Conservation (phyloP, 768 basidiomycete species). For the Boletellus sp. region DNA sequence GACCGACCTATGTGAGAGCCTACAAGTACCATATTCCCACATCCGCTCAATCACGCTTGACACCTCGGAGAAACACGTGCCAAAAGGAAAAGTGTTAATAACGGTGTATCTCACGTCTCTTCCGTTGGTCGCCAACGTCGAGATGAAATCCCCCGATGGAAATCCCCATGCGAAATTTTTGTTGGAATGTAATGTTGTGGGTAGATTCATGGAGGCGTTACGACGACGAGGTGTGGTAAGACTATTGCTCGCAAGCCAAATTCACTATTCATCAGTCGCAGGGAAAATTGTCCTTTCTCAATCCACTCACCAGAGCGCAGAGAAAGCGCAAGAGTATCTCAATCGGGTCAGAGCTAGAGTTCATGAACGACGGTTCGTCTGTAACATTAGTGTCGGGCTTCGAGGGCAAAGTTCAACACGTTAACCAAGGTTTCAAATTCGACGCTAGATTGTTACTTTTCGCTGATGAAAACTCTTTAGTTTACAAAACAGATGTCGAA, state of each 20-base stretch:
- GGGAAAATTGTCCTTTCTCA: slow-evolving; percentile 32
- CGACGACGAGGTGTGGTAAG: slow-evolving; percentile 47
- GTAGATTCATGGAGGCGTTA: slow-evolving; percentile 41
- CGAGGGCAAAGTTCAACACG: slow-evolving; percentile 32
- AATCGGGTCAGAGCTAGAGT: slow-evolving; percentile 25
- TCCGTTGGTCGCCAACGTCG: slow-evolving; percentile 37
- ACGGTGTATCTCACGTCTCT: slow-evolving; percentile 32
- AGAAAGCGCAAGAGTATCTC: slow-evolving; percentile 23
- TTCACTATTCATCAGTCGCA: slow-evolving; percentile 8
- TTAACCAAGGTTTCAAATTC: slow-evolving; percentile 23
- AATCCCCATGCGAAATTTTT: slow-evolving; percentile 36
- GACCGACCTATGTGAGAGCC: slow-evolving; percentile 51
- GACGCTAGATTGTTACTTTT: background rate
- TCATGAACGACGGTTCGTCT: slow-evolving; percentile 20
- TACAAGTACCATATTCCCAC: slow-evolving; percentile 42
- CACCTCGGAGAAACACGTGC: slow-evolving; percentile 19
- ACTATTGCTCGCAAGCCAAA: background rate
- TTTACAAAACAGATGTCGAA: slow-evolving; percentile 29
- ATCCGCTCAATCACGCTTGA: slow-evolving; percentile 24
- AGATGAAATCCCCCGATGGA: slow-evolving; percentile 17
- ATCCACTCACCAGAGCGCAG: slow-evolving; percentile 8
- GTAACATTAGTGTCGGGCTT: slow-evolving; percentile 24
- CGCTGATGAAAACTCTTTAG: slow-evolving; percentile 8
- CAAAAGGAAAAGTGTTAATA: slow-evolving; percentile 24
- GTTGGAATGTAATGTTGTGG: slow-evolving; percentile 32